These are phyloP conservation scores for Apiotrichum siamense DNA, from an alignment of 1,284 basidiomycete genomes.

Conservation along the genomic window DNA sequence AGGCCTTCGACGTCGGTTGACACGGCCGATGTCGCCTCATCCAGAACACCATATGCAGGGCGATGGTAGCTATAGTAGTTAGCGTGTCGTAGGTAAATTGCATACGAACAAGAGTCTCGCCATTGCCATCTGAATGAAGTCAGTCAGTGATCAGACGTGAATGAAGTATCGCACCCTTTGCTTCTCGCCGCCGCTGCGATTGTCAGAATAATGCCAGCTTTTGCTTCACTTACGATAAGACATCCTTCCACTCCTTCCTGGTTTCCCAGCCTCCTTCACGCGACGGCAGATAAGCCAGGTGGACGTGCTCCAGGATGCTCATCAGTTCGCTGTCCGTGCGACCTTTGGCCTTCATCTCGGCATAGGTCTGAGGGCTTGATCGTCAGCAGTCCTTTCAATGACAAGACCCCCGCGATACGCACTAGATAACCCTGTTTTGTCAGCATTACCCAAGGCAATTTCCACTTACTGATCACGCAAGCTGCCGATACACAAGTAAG, in stretches of 20 bases:
- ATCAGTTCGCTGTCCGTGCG: conserved; percentile 64
- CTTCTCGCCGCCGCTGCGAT: conserved; percentile 89
- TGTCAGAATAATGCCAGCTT: not conserved
- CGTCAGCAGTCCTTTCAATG: not conserved
- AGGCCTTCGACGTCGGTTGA: conserved; percentile 92
- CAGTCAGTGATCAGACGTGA: not conserved
- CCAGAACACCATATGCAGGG: conserved; percentile 47
- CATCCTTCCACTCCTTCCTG: conserved; percentile 93
- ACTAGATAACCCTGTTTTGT: conserved; percentile 42
- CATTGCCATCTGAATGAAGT: conserved; percentile 57
- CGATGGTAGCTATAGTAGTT: conserved; percentile 32
- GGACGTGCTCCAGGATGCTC: conserved; percentile 69
- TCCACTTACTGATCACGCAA: conserved; percentile 71
- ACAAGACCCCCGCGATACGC: not conserved
- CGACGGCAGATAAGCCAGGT: conserved; percentile 76
- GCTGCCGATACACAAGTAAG: conserved; percentile 82
- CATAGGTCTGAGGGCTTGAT: conserved; percentile 78
- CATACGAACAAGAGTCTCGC: conserved; percentile 41
- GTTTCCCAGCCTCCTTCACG: conserved; percentile 86
- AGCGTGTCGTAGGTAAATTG: not conserved
- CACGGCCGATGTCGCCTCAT: conserved; percentile 91
- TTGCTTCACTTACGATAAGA: conserved; percentile 51
- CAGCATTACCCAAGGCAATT: not conserved
- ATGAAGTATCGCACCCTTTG: conserved; percentile 58
- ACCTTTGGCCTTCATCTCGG: conserved; percentile 62